Evolutionary conservation across 805 yeast genomes (phyloP).

Genomic region (Ogataea methanolica): DNA sequence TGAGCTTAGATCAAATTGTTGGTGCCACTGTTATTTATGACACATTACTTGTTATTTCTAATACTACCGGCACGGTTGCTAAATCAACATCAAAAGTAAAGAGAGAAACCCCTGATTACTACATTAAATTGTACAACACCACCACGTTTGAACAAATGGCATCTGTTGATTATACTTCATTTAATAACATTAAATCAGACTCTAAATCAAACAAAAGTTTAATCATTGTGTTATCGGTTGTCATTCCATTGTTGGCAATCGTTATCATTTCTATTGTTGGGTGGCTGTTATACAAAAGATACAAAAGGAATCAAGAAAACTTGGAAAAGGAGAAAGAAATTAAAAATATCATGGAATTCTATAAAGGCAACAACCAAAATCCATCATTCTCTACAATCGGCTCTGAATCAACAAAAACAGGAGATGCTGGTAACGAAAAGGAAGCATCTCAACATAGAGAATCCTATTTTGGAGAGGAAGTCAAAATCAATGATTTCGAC

Average conservation of each 20-base stretch:
- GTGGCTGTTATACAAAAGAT: constrained; percentile 24
- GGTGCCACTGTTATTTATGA: constrained; percentile 53
- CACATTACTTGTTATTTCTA: constrained; percentile 41
- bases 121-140: constrained; percentile 39
- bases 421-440: constrained; percentile 1
- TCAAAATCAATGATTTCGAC: constrained; percentile 27
- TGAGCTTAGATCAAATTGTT: constrained; percentile 25
- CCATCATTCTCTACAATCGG: constrained; percentile 20
- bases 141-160: constrained; percentile 31
- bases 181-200: constrained; percentile 7
- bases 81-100: constrained; percentile 9
- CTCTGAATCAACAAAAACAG: constrained; percentile 5
- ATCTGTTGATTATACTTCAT: constrained; percentile 28
- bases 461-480: constrained; percentile 20
- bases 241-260: constrained; percentile 38
- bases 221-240: constrained; percentile 42
- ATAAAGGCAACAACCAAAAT: constrained; percentile 20
- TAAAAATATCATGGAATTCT: constrained; percentile 30
- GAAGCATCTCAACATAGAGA: constrained; percentile 1
- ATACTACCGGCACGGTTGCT: constrained; percentile 6
- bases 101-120: constrained; percentile 25
- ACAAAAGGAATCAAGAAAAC: constrained; percentile 23
- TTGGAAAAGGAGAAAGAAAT: constrained; percentile 25
- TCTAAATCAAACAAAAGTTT: constrained; percentile 21
- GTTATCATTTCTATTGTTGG: constrained; percentile 30